Conservation (phyloP, 805 yeast species). For the Lachancea meyersii region DNA sequence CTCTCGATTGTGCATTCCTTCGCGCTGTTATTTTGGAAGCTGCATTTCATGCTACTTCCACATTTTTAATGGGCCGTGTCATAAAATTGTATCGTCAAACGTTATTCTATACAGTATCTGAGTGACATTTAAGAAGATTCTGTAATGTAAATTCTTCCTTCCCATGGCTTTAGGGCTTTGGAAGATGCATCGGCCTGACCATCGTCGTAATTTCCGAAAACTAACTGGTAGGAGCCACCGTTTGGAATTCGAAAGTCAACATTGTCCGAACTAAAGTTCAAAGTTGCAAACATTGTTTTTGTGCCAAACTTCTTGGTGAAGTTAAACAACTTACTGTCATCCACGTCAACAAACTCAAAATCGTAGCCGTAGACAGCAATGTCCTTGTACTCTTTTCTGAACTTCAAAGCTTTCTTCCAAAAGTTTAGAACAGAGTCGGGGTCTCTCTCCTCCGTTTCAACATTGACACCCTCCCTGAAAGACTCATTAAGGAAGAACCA, state of each 20-base stretch:
- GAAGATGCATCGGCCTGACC: slow-evolving; percentile 14
- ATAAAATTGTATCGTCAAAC: too few relatives aligned
- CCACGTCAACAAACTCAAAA: slow-evolving; percentile 40
- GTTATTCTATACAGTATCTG: too few relatives aligned
- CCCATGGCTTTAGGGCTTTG: slow-evolving; percentile 37
- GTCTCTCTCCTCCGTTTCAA: slow-evolving; percentile 40
- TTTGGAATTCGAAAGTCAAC: slow-evolving; percentile 30
- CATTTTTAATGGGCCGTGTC: too few relatives aligned
- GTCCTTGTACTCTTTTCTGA: slow-evolving; percentile 41
- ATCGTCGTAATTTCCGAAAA: slow-evolving; percentile 28
- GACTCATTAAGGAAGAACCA: slow-evolving; percentile 31
- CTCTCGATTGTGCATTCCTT: too few relatives aligned
- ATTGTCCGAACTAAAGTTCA: slow-evolving; percentile 38
- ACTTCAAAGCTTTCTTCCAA: slow-evolving; percentile 38
- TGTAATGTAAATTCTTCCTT: slow-evolving; percentile 41
- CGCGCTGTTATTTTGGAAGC: too few relatives aligned
- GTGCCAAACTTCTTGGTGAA: slow-evolving; percentile 35
- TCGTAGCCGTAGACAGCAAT: slow-evolving; percentile 40
- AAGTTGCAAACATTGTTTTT: slow-evolving; percentile 33
- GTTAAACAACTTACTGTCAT: slow-evolving; percentile 38
- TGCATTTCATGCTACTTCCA: too few relatives aligned
- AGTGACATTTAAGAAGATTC: too few relatives aligned
- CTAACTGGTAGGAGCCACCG: slow-evolving; percentile 30
- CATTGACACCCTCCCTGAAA: slow-evolving; percentile 38
- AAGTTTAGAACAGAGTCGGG: slow-evolving; percentile 41